phyloP scores from a whole-genome alignment of 257 asterid species.

The Fraxinus anomala region DNA sequence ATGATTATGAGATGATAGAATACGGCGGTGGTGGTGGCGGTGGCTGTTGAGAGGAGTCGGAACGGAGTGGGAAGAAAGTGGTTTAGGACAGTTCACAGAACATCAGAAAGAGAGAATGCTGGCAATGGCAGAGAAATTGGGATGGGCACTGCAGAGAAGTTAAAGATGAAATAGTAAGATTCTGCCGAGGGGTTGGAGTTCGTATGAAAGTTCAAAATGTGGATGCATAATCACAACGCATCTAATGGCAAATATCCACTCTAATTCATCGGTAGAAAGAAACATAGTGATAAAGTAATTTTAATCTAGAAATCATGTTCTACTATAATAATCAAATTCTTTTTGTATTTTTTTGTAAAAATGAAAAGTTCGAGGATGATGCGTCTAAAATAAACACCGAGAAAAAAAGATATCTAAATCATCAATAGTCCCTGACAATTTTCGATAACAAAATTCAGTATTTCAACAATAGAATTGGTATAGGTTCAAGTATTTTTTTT shows the following conservation, averaged over 20 bases:
- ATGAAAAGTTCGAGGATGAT: no score
- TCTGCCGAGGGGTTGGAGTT: conserved; percentile 61
- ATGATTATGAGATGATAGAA: conserved; percentile 22
- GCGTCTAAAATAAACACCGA: no score
- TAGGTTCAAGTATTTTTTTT: no score
- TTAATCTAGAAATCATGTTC: no score
- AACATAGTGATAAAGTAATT: no score
- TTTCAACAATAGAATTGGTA: neutral
- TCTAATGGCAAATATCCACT: no score
- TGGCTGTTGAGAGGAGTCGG: conserved; percentile 12
- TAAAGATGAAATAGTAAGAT: conserved; percentile 59
- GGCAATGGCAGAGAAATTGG: conserved; percentile 66
- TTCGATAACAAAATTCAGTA: neutral
- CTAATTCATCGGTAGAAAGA: no score
- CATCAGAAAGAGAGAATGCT: conserved; percentile 75
- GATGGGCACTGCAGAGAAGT: conserved; percentile 67
- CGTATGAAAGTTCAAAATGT: conserved; percentile 69
- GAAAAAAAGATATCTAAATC: neutral
- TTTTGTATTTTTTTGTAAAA: no score
- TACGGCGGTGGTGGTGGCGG: conserved; percentile 29
- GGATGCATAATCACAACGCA: conserved; percentile 52
- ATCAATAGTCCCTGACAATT: neutral
- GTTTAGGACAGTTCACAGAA: conserved; percentile 55
- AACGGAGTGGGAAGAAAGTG: conserved; percentile 56
- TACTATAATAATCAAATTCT: no score